Evolutionary conservation across 768 basidiomycete genomes (phyloP).

Genomic region (Floccularia luteovirens): DNA sequence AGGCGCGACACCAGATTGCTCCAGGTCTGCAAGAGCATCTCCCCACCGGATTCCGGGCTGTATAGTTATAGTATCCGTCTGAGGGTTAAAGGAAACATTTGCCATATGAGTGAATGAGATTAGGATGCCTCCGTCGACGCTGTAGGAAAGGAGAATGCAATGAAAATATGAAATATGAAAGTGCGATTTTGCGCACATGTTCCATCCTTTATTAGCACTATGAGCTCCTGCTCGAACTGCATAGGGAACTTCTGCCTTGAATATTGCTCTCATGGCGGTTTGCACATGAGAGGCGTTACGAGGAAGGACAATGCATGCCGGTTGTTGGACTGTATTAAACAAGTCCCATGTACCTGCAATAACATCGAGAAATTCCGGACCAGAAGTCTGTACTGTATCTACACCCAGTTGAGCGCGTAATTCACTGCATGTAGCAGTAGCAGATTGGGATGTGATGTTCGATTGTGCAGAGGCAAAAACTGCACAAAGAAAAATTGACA

Average conservation of each 20-base stretch:
- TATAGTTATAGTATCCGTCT: constrained; percentile 27
- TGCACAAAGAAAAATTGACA: too few relatives aligned
- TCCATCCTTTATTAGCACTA: constrained; percentile 32
- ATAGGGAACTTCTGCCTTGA: constrained; percentile 22
- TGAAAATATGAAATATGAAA: neutral
- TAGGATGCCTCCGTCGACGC: constrained; percentile 27
- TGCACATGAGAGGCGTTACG: constrained; percentile 22
- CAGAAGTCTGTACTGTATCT: constrained; percentile 14
- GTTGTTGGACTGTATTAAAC: constrained; percentile 21
- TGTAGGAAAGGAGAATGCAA: constrained; percentile 10
- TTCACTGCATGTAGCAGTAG: too few relatives aligned
- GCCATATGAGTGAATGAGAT: constrained; percentile 30
- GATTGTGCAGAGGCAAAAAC: too few relatives aligned
- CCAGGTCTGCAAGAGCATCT: constrained; percentile 25
- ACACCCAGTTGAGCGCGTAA: constrained; percentile 9
- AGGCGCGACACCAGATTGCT: constrained; percentile 30
- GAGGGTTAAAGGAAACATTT: constrained; percentile 25
- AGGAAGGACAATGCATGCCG: constrained; percentile 30
- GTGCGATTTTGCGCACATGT: constrained; percentile 21
- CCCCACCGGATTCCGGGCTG: constrained; percentile 35
- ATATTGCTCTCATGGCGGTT: constrained; percentile 28
- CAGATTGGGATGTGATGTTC: too few relatives aligned
- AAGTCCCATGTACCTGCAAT: constrained; percentile 22
- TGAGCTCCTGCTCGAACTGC: constrained; percentile 36
- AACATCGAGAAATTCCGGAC: constrained; percentile 12